Evolutionary conservation across 2,329 filamentous ascomycete species (phyloP), one percentile per base, ranked within the genome.

Genomic region (Sporothrix variecibatus): DNA sequence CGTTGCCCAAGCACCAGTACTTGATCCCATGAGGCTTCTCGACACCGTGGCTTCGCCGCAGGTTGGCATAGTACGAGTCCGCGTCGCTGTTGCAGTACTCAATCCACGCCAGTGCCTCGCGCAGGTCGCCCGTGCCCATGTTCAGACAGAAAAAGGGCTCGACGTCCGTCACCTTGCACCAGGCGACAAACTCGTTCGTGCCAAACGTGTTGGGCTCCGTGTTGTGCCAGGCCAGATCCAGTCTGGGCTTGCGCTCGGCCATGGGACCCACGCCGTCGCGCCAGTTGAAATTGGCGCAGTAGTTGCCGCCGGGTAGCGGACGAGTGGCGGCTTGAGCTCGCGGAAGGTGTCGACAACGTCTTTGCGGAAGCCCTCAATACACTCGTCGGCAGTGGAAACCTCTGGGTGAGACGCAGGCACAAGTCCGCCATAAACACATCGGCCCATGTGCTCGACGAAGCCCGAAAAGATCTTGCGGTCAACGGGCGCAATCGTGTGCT

Each of bases 391-490:
- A 20, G 94, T 86, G 20, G 38, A 71, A 4, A n/a, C 34, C 2
- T 65, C 72, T 46, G 75, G 51, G 2, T 89, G 83, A 81, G 91
- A 94, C 40, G 87, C 88, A 0, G 93, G 93, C 78, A 95, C 93
- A 82, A 96, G 92, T 77, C 94, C 93, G 76, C 93, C 93, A 81
- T 96, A 95, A 79, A 96, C 94, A 85, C 94, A 96, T 75, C 94
- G 90, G 78, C 93, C 93, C 93, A 96, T 96, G 82, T 96, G 94
- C 92, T 96, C 93, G 75, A 91, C 94, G 82, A 96, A 96, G 12
- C 93, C 93, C 73, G 92, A 91, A 86, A 95, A 96, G 79, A 93
- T 93, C 80, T 93, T 93, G 76, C 92, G 88, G 79, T 94, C 90
- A 79, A 96, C 69, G 9, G 51, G 34, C 51, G 51, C 69, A n/a